phyloP scores from a whole-genome alignment of 768 basidiomycete species.

The Chalciporus chontae region DNA sequence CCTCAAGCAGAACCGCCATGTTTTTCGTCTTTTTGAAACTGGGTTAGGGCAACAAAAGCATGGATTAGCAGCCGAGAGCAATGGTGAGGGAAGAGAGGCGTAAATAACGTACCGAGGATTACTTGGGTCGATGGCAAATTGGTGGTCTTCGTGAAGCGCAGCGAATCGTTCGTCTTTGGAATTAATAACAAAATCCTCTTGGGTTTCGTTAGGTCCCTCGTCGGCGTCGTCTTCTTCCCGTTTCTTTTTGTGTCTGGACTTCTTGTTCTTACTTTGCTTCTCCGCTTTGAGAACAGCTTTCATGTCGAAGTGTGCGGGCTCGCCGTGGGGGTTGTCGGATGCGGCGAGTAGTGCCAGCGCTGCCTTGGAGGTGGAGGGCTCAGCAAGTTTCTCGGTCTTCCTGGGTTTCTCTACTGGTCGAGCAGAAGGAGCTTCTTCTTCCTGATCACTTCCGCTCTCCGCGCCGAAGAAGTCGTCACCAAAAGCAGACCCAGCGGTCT shows the following conservation, averaged over 20 bases:
- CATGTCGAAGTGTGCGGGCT: constrained; percentile 84
- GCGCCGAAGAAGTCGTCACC: constrained; percentile 77
- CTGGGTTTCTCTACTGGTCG: constrained; percentile 24
- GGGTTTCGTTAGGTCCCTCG: constrained; percentile 58
- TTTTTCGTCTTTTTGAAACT: constrained; percentile 93
- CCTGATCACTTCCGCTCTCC: constrained; percentile 34
- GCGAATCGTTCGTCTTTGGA: constrained; percentile 87
- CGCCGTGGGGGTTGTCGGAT: constrained; percentile 49
- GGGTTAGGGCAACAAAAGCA: neutral
- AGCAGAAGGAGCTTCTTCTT: constrained; percentile 22
- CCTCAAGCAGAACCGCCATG: constrained; percentile 83
- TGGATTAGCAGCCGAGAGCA: neutral
- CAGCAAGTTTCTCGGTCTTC: constrained; percentile 17
- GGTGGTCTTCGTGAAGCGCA: constrained; percentile 82
- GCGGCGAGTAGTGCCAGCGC: constrained; percentile 64
- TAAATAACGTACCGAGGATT: constrained; percentile 78
- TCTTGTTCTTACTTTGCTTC: constrained; percentile 49
- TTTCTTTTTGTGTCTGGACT: constrained; percentile 35
- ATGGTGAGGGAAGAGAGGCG: neutral
- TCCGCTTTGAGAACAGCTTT: constrained; percentile 85
- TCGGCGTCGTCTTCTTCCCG: constrained; percentile 31
- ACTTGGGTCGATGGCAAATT: constrained; percentile 93
- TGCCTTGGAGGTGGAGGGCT: constrained; percentile 46
- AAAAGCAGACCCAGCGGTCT: constrained; percentile 1
- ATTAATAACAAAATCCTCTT: constrained; percentile 80